Percentiles rank a stretch among this genome's conserved stretches.
phyloP scores from a whole-genome alignment of 768 basidiomycete genomes.

The Rhodotorula sphaerocarpa region DNA sequence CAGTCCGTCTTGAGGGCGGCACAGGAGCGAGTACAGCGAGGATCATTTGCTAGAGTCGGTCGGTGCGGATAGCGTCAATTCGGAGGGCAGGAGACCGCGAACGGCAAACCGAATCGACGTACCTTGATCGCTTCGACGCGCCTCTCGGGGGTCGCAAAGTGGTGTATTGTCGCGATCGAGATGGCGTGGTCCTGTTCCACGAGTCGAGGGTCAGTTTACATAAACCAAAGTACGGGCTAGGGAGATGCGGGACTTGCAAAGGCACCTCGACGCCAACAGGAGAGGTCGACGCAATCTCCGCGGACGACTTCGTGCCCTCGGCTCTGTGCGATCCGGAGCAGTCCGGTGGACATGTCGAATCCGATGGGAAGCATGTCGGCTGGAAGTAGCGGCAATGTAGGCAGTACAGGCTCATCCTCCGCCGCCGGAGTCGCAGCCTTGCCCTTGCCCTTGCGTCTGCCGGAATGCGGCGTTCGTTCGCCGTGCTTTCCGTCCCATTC shows the following conservation, averaged over 20 bases:
- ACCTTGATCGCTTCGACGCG: conserved; percentile 69
- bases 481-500: conserved; percentile 4
- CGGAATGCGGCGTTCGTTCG: not conserved
- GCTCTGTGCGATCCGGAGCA: conserved; percentile 41
- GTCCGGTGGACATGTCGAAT: conserved; percentile 26
- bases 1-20: conserved; percentile 16
- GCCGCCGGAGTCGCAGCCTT: conserved; percentile 16
- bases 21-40: conserved; percentile 36
- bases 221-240: no score
- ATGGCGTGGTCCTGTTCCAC: conserved; percentile 79
- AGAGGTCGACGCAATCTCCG: conserved; percentile 64
- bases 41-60: conserved; percentile 27
- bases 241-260: conserved; percentile 69
- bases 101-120: no score
- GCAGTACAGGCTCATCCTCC: not conserved
- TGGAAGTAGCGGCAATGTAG: not conserved
- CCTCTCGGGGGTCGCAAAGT: conserved; percentile 71
- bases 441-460: conserved; percentile 26
- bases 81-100: no score
- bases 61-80: no score
- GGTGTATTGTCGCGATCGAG: conserved; percentile 95
- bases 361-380: conserved; percentile 2
- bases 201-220: no score
- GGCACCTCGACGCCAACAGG: conserved; percentile 63
- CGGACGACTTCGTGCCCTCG: conserved; percentile 62